Base-by-base conservation (phyloP, 805 yeast genomes). In the Naumovozyma dairenensis region DNA sequence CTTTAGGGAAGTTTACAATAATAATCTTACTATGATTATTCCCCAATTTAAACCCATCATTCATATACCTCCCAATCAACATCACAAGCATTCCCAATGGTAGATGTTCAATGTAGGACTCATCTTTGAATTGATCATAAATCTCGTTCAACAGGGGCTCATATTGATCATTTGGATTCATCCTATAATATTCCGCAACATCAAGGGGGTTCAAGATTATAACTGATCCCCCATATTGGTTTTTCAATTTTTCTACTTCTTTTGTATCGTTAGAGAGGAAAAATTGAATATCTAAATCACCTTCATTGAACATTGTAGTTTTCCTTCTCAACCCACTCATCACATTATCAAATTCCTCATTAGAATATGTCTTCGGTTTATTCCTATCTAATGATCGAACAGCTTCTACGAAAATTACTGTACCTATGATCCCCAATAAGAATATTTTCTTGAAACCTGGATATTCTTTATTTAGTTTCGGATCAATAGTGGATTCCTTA, bases 1-100 rank as follows among this genome's bases (percentile, higher is more conserved):
- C 63, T 31, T 63, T 66, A 3, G 89, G 87, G 49, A 71, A 80
- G 46, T 77, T 72, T 18, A 69, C 48, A 31, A 80, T 52, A 0
- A 77, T 43, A 24, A 75, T 71, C 25, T 62, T 60, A 20, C 74
- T 69, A 21, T 67, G 62, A 4, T 16, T 10, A 16, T 62, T 46
- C n/a, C 8, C 13, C 3, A 32, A 28, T 16, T 39, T 22, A 21
- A 46, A 43, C 3, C 48, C 40, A 2, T 45, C 45, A 25, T 45
- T 46, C 27, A 65, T 38, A 34, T 52, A 48, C 29, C 51, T 44
- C 2, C 56, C 57, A 9, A 64, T 37, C 27, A 65, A 39, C 28
- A 53, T 56, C 1, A 55, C 55, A 3, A 56, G 32, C 31, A 65
- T 35, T 3, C 69, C 69, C 7, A 39, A 34, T 14, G 70, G 70